These are phyloP conservation scores for Hemerocallis citrina DNA, from an alignment of 106 monocot genomes.

Conservation along the genomic window DNA sequence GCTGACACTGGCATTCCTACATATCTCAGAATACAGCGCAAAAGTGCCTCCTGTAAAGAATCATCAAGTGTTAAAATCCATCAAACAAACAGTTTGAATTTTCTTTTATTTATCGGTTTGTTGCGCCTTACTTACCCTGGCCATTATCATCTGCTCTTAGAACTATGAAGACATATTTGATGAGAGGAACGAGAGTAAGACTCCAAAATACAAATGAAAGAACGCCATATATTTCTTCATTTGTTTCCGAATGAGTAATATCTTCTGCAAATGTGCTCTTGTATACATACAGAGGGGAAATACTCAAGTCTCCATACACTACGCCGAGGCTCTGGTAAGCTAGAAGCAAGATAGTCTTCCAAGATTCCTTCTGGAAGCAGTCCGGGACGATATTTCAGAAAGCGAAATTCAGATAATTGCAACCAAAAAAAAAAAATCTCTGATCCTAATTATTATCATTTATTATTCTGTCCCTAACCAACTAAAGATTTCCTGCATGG, in stretches of 20 bases:
- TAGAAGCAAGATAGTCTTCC: slow-evolving; percentile 30
- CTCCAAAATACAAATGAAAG: slow-evolving; percentile 48
- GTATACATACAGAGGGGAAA: slow-evolving; percentile 38
- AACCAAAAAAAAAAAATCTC: no score
- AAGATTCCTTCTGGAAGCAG: slow-evolving; percentile 25
- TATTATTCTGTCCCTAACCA: no score
- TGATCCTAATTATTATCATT: no score
- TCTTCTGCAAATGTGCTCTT: slow-evolving; percentile 45
- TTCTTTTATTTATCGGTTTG: neutral
- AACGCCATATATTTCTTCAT: slow-evolving; percentile 33
- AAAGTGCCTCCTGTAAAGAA: slow-evolving; percentile 46
- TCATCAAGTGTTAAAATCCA: neutral
- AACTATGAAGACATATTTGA: slow-evolving; percentile 47
- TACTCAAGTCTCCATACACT: slow-evolving; percentile 44
- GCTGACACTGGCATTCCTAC: slow-evolving; percentile 45
- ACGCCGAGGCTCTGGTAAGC: slow-evolving; percentile 44
- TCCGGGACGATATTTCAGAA: no score
- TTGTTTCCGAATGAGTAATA: slow-evolving; percentile 28
- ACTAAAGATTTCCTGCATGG: no score
- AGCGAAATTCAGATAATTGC: no score
- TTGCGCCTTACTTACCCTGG: slow-evolving; percentile 20
- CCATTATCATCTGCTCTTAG: slow-evolving; percentile 51
- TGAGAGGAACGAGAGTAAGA: slow-evolving; percentile 37
- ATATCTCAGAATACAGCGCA: slow-evolving; percentile 41
- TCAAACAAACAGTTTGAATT: neutral